Percentiles rank a stretch among this genome's conserved stretches.
phyloP scores from a whole-genome alignment of 192 early-diverging fungal species.

The Umbelopsis vinacea region DNA sequence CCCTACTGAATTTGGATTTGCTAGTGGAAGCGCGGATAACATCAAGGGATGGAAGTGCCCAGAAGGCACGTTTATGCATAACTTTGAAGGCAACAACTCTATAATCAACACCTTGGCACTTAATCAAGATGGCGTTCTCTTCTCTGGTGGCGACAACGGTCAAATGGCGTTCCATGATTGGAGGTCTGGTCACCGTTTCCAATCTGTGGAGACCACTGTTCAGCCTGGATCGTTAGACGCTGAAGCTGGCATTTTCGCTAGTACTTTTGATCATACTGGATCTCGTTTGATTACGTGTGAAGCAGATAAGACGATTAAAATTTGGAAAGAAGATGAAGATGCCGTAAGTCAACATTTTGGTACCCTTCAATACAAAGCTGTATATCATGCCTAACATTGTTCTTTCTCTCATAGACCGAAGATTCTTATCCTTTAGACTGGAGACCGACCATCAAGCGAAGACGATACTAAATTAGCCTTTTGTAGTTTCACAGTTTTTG shows the following conservation, averaged over 20 bases:
- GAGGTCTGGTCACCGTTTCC: slow-evolving; percentile 95
- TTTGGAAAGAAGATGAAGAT: slow-evolving; percentile 89
- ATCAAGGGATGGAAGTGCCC: slow-evolving; percentile 99
- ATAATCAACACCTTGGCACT: slow-evolving; percentile 91
- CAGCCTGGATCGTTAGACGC: slow-evolving; percentile 97
- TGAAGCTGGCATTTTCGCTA: slow-evolving; percentile 95
- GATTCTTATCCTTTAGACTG: slow-evolving; percentile 61
- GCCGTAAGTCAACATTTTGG: no score
- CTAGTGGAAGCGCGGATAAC: slow-evolving; percentile 84
- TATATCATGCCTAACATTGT: not conserved
- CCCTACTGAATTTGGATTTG: slow-evolving; percentile 94
- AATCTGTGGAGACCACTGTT: slow-evolving; percentile 80
- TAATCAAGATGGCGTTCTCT: slow-evolving; percentile 92
- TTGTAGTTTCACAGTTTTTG: not conserved
- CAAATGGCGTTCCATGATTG: slow-evolving; percentile 98
- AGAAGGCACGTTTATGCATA: slow-evolving; percentile 93
- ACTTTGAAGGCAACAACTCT: slow-evolving; percentile 82
- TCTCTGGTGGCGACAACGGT: slow-evolving; percentile 97
- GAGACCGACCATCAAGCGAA: slow-evolving; percentile 53
- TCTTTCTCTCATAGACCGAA: slow-evolving; percentile 44
- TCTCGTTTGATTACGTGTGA: slow-evolving; percentile 96
- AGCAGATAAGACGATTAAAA: slow-evolving; percentile 99
- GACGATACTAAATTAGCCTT: slow-evolving; percentile 43
- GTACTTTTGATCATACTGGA: slow-evolving; percentile 94
- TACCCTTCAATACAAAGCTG: no score